Evolutionary conservation across 768 basidiomycete genomes (phyloP).

Genomic region (Paxillus rubicundulus): DNA sequence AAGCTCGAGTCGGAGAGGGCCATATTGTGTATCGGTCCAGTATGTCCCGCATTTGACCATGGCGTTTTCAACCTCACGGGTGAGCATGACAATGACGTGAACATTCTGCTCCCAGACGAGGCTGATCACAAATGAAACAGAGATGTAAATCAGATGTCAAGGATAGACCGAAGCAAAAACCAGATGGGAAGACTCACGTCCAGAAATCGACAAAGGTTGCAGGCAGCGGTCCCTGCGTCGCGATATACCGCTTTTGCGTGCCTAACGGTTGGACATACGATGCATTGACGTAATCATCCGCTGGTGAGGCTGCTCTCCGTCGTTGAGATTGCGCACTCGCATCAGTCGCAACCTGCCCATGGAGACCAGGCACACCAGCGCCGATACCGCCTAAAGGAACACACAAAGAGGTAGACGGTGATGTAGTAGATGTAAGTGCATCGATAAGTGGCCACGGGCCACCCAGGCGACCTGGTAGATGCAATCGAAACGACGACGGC

Average conservation of each 20-base stretch:
- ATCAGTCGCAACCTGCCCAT: background rate
- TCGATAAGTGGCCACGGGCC: constrained; percentile 16
- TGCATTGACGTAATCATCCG: constrained; percentile 93
- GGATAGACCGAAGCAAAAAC: background rate
- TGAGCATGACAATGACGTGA: constrained; percentile 95
- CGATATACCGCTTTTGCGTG: constrained; percentile 83
- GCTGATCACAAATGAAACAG: constrained; percentile 34
- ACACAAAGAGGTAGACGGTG: constrained; percentile 1
- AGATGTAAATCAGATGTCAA: constrained; percentile 4
- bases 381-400: background rate
- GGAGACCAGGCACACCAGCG: background rate
- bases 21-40: constrained; percentile 72
- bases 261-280: constrained; percentile 88
- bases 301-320: constrained; percentile 37
- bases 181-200: constrained; percentile 60
- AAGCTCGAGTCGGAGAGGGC: constrained; percentile 62
- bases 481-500: constrained; percentile 15
- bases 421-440: constrained; percentile 7
- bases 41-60: constrained; percentile 90
- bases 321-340: constrained; percentile 2
- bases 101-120: constrained; percentile 94
- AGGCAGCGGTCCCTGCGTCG: constrained; percentile 91
- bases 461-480: constrained; percentile 14
- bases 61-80: constrained; percentile 84
- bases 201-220: constrained; percentile 92